Conservation (phyloP, 495 filamentous ascomycete genomes). For the Halenospora varia region DNA sequence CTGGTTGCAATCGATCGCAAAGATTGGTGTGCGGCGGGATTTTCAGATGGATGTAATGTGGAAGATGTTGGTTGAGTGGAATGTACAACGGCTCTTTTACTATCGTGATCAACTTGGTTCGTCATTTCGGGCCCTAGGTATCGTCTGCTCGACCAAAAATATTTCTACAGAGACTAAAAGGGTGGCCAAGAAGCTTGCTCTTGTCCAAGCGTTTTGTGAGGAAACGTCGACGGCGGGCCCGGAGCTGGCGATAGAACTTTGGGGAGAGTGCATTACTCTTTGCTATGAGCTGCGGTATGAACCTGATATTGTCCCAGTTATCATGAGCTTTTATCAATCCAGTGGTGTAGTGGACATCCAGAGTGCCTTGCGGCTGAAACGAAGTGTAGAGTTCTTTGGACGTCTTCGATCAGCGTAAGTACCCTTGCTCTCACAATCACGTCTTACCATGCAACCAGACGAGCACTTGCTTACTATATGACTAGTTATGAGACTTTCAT, state of each 20-base stretch:
- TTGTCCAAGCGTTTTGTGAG: neutral
- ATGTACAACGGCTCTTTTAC: neutral
- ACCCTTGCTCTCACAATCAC: neutral
- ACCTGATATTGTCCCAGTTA: too few relatives aligned
- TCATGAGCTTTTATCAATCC: too few relatives aligned
- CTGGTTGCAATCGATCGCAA: neutral
- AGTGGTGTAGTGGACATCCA: neutral
- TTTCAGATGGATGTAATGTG: neutral
- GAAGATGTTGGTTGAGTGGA: neutral
- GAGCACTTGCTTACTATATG: neutral
- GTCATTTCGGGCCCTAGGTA: neutral
- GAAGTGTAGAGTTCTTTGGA: neutral
- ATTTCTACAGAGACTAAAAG: neutral
- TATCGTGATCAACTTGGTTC: neutral
- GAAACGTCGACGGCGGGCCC: neutral
- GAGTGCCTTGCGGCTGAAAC: neutral
- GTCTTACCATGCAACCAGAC: neutral
- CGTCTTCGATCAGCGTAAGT: neutral
- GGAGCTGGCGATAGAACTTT: neutral
- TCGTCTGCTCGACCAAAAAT: neutral
- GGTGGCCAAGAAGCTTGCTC: neutral
- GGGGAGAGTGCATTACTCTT: neutral
- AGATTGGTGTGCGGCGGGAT: neutral
- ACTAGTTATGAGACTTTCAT: neutral
- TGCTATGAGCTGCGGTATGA: constrained; percentile 1